Percentiles rank a stretch among this genome's conserved stretches.
Conservation (phyloP, 2,329 filamentous ascomycete genomes). For the Colletotrichum tofieldiae region DNA sequence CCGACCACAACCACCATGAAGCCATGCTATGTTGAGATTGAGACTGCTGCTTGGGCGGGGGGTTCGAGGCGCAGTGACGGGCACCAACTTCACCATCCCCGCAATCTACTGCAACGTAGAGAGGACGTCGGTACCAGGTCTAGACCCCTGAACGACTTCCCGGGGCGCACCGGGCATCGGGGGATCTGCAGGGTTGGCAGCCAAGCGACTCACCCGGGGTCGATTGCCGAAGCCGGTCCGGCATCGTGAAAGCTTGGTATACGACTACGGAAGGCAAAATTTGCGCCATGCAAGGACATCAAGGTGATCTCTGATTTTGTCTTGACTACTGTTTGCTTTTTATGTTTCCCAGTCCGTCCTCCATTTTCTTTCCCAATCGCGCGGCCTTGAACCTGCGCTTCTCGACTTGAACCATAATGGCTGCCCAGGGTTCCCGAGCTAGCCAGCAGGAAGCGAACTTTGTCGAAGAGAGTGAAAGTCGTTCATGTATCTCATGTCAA, state of each 20-base stretch:
- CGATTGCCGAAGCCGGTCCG: conserved; percentile 16
- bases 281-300: not conserved
- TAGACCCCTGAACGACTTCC: not conserved
- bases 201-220: not conserved
- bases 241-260: conserved; percentile 21
- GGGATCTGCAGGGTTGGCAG: conserved; percentile 26
- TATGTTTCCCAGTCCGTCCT: not conserved
- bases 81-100: conserved; percentile 12
- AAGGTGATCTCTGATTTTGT: conserved; percentile 10
- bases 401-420: not conserved
- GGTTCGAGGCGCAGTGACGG: not conserved
- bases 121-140: not conserved
- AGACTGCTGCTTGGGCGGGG: not conserved
- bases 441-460: conserved; percentile 28
- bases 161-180: conserved; percentile 35
- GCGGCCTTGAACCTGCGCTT: not conserved
- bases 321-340: conserved; percentile 13
- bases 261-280: not conserved
- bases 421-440: conserved; percentile 14
- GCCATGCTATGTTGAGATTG: not conserved
- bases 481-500: conserved; percentile 42
- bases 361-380: not conserved
- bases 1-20: not conserved
- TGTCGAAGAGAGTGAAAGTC: conserved; percentile 29
- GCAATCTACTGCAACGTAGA: conserved; percentile 15